Percentiles rank a stretch among this genome's conserved stretches.
Evolutionary conservation across 352 stramenopile genomes (phyloP).

Genomic region (Pythium guiyangense): DNA sequence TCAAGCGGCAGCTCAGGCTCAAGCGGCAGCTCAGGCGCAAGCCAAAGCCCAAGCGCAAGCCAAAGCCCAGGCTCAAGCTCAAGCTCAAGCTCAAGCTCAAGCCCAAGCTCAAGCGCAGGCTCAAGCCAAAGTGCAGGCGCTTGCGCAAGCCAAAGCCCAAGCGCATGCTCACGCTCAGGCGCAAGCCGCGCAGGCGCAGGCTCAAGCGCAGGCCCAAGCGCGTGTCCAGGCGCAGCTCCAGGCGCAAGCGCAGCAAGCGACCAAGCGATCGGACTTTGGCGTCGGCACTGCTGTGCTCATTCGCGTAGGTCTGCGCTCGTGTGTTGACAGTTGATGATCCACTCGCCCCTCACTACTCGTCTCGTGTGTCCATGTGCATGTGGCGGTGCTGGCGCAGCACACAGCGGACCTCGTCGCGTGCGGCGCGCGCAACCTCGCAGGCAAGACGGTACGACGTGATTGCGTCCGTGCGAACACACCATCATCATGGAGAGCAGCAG

Average conservation of each 20-base stretch:
- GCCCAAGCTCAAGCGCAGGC: constrained; percentile 2
- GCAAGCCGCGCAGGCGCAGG: constrained; percentile 7
- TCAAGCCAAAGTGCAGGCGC: constrained; percentile 8
- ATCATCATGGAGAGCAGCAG: not conserved
- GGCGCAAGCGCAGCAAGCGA: constrained; percentile 5
- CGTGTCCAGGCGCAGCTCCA: constrained; percentile 11
- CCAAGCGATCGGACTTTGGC: constrained; percentile 57
- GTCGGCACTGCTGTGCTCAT: constrained; percentile 67
- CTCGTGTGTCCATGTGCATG: not conserved
- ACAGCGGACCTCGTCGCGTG: constrained; percentile 69
- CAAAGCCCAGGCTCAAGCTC: constrained; percentile 2
- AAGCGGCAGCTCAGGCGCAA: not conserved
- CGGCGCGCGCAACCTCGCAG: constrained; percentile 65
- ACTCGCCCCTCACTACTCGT: not conserved
- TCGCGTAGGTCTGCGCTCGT: constrained; percentile 27
- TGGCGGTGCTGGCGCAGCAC: constrained; percentile 24
- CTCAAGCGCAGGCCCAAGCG: not conserved
- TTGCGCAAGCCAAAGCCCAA: constrained; percentile 4
- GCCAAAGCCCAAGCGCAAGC: constrained; percentile 7
- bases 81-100: constrained; percentile 1
- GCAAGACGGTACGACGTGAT: constrained; percentile 38
- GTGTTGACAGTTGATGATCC: not conserved
- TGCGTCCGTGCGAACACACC: not conserved
- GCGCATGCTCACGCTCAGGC: constrained; percentile 9
- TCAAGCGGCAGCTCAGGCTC: constrained; percentile 1